Percentiles rank a stretch among this genome's conserved stretches.
Evolutionary conservation across 2,329 filamentous ascomycete species (phyloP).

Genomic region (Ophiosphaerella korrae): DNA sequence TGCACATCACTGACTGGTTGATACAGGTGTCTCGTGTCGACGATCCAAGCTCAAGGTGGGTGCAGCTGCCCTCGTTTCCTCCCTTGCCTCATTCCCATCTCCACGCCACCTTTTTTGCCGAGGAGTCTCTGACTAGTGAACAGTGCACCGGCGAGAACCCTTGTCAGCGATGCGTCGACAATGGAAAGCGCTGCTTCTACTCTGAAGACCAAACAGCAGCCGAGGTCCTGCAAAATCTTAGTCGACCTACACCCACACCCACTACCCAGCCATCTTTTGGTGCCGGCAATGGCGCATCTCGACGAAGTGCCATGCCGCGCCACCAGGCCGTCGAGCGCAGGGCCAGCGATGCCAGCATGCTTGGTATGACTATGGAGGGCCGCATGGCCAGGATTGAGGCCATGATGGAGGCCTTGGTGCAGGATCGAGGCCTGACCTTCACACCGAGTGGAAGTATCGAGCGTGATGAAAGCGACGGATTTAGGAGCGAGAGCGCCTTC

Average conservation of each 20-base stretch:
- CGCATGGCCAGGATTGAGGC: constrained; percentile 43
- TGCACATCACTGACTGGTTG: constrained; percentile 13
- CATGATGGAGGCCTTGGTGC: constrained; percentile 44
- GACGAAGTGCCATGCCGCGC: constrained; percentile 27
- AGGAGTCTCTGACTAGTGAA: background rate
- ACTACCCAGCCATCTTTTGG: constrained; percentile 16
- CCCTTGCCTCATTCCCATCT: constrained; percentile 1
- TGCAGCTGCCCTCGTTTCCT: background rate
- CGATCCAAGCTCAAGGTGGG: constrained; percentile 44
- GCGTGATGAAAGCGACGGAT: constrained; percentile 30
- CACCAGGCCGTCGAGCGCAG: constrained; percentile 26
- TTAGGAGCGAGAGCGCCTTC: constrained; percentile 23
- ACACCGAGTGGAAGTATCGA: constrained; percentile 33
- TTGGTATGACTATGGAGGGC: constrained; percentile 37
- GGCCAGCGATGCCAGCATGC: constrained; percentile 33
- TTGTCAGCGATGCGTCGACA: constrained; percentile 43
- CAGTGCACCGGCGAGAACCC: constrained; percentile 45
- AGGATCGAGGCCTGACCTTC: constrained; percentile 30
- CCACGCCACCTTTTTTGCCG: background rate
- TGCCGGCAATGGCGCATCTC: constrained; percentile 20
- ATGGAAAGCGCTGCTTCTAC: constrained; percentile 44
- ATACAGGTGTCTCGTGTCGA: constrained; percentile 40
- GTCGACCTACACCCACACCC: constrained; percentile 35
- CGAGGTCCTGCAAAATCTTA: constrained; percentile 45
- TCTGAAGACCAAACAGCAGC: constrained; percentile 46